These are phyloP conservation scores for Beta macrorhiza DNA, from an alignment of 179 eudicot genomes.

Conservation along the genomic window DNA sequence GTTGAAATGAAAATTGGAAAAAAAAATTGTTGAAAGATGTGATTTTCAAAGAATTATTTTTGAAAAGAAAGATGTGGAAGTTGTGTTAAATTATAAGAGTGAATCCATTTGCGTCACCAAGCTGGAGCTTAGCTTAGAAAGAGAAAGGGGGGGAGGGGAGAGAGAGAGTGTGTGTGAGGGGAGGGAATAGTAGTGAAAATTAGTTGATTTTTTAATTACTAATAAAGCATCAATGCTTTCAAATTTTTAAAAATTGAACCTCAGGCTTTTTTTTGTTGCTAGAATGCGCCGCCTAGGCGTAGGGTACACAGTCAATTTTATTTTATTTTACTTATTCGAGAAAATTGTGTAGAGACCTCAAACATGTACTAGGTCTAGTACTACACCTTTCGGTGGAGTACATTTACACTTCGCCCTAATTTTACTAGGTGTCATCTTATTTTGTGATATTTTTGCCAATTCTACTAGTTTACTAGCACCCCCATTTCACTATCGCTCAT, in stretches of 20 bases:
- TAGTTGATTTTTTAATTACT: slow-evolving; percentile 11
- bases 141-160: not conserved
- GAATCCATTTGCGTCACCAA: slow-evolving; percentile 22
- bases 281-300: slow-evolving; percentile 1
- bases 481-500: no score
- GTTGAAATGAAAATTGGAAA: not conserved
- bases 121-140: slow-evolving; percentile 24
- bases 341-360: no score
- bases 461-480: no score
- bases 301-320: not conserved
- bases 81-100: not conserved
- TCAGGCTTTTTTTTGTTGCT: not conserved
- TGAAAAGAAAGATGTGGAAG: not conserved
- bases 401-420: no score
- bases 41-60: not conserved
- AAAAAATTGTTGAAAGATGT: not conserved
- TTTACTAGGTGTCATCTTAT: no score
- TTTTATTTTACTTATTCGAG: not conserved
- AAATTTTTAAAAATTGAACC: slow-evolving; percentile 2
- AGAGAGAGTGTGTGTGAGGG: not conserved
- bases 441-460: no score
- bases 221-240: slow-evolving; percentile 4
- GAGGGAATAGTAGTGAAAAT: not conserved
- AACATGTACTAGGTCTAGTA: no score
- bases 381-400: no score